phyloP scores from a whole-genome alignment of 306 rosid species.

The Glycine soja region DNA sequence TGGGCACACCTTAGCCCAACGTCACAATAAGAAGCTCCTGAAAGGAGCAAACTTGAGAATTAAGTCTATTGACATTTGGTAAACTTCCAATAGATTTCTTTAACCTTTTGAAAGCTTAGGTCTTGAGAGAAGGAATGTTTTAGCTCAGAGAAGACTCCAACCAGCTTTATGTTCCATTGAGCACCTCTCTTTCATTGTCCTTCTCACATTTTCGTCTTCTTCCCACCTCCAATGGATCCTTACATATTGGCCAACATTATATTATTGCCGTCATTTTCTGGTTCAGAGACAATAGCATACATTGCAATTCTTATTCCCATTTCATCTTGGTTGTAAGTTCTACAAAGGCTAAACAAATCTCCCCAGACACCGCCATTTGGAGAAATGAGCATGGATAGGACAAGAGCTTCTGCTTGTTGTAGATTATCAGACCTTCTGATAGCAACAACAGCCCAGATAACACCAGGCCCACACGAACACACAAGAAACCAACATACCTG shows the following conservation, averaged over 20 bases:
- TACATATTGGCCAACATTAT: slow-evolving; percentile 16
- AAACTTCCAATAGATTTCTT: background rate
- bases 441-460: too few relatives aligned
- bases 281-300: slow-evolving; percentile 11
- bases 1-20: background rate
- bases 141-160: slow-evolving; percentile 1
- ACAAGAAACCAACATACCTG: too few relatives aligned
- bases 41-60: background rate
- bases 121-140: background rate
- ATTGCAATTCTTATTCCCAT: slow-evolving; percentile 11
- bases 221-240: slow-evolving; percentile 16
- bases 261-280: slow-evolving; percentile 13
- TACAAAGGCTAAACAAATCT: slow-evolving; percentile 22
- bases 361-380: slow-evolving; percentile 7
- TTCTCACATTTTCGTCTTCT: slow-evolving; percentile 18
- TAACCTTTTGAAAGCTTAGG: background rate
- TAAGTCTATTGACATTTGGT: background rate
- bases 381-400: slow-evolving; percentile 16
- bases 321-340: background rate
- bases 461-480: too few relatives aligned
- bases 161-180: slow-evolving; percentile 9
- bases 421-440: slow-evolving; percentile 13
- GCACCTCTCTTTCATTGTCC: slow-evolving; percentile 10
- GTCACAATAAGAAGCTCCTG: background rate
- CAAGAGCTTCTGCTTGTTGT: background rate